These are phyloP conservation scores for Vitis hybrid DNA, from an alignment of 177 flowering plant species.

Conservation along the genomic window DNA sequence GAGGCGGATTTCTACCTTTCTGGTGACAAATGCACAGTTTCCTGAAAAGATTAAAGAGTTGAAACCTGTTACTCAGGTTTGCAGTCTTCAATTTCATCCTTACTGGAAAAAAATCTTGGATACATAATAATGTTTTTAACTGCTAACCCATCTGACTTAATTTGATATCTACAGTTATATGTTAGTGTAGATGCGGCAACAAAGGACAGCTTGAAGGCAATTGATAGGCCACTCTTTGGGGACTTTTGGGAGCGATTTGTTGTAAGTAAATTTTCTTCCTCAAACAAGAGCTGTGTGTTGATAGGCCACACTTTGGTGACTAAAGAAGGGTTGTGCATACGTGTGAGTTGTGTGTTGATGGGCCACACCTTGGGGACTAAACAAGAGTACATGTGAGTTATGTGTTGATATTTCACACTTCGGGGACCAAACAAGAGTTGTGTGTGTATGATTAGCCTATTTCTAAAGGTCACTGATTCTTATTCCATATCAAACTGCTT, in stretches of 20 bases:
- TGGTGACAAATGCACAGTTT: constrained; percentile 98
- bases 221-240: constrained; percentile 96
- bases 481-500: too few species aligned
- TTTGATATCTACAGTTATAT: constrained; percentile 71
- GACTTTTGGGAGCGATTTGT: constrained; percentile 98
- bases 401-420: too few species aligned
- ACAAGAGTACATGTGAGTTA: too few species aligned
- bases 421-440: too few species aligned
- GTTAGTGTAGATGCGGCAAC: constrained; percentile 99
- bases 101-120: neutral
- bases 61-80: constrained; percentile 93
- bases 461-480: too few species aligned
- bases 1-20: constrained; percentile 89
- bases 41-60: constrained; percentile 82
- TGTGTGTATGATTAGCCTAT: too few species aligned
- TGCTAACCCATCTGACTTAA: constrained; percentile 3
- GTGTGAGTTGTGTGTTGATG: neutral
- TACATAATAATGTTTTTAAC: neutral
- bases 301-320: too few species aligned
- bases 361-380: too few species aligned
- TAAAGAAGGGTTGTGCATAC: too few species aligned
- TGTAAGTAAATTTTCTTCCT: constrained; percentile 42
- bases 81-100: constrained; percentile 4
- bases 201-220: constrained; percentile 94
- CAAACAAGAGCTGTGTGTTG: neutral